Base-by-base conservation (phyloP, 2,329 filamentous ascomycete genomes). In the Aschersonia sp. region DNA sequence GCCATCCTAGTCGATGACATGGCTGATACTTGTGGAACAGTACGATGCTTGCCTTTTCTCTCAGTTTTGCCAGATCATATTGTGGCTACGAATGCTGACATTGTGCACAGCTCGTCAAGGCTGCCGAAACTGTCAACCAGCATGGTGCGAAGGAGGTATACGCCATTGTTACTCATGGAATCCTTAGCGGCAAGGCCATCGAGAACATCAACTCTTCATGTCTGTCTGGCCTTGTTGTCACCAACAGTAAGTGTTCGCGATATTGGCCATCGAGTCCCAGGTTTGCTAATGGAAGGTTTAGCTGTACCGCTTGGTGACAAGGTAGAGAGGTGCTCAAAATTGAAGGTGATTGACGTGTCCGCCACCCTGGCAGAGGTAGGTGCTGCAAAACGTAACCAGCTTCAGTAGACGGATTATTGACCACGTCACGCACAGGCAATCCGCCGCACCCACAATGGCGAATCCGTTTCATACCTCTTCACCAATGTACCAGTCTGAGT, bases 1-100 rank as follows among this genome's bases (percentile, higher is more conserved):
- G 90, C 90, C 51, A 96, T 98, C 60, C 81, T 98, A 45, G 90
- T 98, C 47, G 90, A 97, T 63, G 90, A 97, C 63, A 96, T 97
- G 87, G 89, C 89, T 33, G 90, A 97, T 62, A 96, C 90, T 4
- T 96, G 89, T 64, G 88, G 88, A 55, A 95, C 87, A 40, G 64
- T 67, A 59, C 47, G 61, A 11, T 31, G 9, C 9, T 47, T 9
- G 8, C 40, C 32, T 42, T 29, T 32, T 43, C 5, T 10, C 35
- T 8, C 5, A 5, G 7, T 45, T n/a, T 30, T 40, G 22, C 11
- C 29, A 30, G 11, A 14, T 12, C 9, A n/a, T 6, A n/a, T 43
- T 5, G 30, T 12, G n/a, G 14, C 10, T 22, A 4, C 40, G 10
- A 10, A 14, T 2, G 42, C 49, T 51, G 51, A 51, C 41, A 47